A percentile compares a stretch with the other conserved stretches of the same genome.
Evolutionary conservation across 306 rosid genomes (phyloP).

Genomic region (Glycine latifolia): DNA sequence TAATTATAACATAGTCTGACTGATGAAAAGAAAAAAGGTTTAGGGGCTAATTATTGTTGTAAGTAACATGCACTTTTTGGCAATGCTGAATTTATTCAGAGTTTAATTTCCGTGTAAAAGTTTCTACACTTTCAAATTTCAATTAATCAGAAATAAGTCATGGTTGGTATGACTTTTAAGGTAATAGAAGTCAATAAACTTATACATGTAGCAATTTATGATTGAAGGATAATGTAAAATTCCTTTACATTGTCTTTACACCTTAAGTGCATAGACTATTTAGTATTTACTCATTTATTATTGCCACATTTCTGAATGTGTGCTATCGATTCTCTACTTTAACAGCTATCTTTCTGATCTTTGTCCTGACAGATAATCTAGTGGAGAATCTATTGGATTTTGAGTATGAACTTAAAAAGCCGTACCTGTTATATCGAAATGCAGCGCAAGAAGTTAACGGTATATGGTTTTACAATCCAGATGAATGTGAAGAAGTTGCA

Average conservation of each 20-base stretch:
- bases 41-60: background rate
- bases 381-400: conserved; percentile 96
- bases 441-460: conserved; percentile 97
- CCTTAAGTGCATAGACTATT: background rate
- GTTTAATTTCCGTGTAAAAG: background rate
- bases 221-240: background rate
- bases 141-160: too few species aligned
- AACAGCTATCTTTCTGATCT: conserved; percentile 35
- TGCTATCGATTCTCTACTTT: conserved; percentile 28
- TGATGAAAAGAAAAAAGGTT: background rate
- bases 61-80: background rate
- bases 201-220: too few species aligned
- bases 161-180: too few species aligned
- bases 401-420: conserved; percentile 91
- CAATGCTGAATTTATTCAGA: background rate
- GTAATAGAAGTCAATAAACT: too few species aligned
- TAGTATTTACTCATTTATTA: background rate
- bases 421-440: conserved; percentile 88
- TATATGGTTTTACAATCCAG: conserved; percentile 94
- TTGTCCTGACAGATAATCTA: conserved; percentile 75
- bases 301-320: conserved; percentile 23
- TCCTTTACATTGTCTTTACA: background rate
- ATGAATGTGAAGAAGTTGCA: conserved; percentile 95
- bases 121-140: too few species aligned
- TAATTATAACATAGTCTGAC: background rate